Evolutionary conservation across 2,329 filamentous ascomycete species (phyloP).

Genomic region (Monilinia fructigena): DNA sequence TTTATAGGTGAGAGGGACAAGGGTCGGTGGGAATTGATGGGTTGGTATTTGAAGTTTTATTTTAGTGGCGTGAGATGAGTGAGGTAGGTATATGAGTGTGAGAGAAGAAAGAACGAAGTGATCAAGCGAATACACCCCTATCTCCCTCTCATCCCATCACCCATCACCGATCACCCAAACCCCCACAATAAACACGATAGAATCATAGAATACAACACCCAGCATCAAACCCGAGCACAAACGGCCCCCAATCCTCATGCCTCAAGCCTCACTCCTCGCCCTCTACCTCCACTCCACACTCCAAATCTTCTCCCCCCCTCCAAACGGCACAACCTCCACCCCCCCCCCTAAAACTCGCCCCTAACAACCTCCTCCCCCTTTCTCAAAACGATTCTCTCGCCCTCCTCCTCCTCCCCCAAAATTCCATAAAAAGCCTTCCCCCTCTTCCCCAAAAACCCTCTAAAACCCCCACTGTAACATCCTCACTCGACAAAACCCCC

Average conservation of each 20-base stretch:
- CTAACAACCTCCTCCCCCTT: conserved; percentile 15
- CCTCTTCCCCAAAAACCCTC: conserved; percentile 16
- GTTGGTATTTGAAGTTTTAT: too few relatives aligned
- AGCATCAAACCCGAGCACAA: not conserved
- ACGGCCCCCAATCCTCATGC: too few relatives aligned
- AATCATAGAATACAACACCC: not conserved
- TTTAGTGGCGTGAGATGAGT: too few relatives aligned
- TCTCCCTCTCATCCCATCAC: too few relatives aligned
- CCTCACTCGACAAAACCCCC: conserved; percentile 6
- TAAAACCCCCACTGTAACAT: conserved; percentile 14
- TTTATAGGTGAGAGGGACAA: too few relatives aligned
- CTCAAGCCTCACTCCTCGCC: too few relatives aligned
- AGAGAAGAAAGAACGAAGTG: not conserved
- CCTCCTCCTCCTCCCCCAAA: not conserved
- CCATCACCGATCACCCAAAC: too few relatives aligned
- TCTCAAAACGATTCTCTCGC: conserved; percentile 17
- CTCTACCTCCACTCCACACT: conserved; percentile 11
- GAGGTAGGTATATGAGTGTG: too few relatives aligned
- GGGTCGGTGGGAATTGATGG: too few relatives aligned
- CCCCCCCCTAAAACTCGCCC: conserved; percentile 13
- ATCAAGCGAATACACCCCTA: not conserved
- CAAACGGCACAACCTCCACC: conserved; percentile 12
- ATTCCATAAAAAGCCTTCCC: conserved; percentile 19
- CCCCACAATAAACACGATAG: not conserved
- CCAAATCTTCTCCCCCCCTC: conserved; percentile 23